Percentiles rank a stretch among this genome's conserved stretches.
These are phyloP conservation scores for Sphaerosporella brunnea DNA, from an alignment of 495 filamentous ascomycete genomes.

Conservation along the genomic window DNA sequence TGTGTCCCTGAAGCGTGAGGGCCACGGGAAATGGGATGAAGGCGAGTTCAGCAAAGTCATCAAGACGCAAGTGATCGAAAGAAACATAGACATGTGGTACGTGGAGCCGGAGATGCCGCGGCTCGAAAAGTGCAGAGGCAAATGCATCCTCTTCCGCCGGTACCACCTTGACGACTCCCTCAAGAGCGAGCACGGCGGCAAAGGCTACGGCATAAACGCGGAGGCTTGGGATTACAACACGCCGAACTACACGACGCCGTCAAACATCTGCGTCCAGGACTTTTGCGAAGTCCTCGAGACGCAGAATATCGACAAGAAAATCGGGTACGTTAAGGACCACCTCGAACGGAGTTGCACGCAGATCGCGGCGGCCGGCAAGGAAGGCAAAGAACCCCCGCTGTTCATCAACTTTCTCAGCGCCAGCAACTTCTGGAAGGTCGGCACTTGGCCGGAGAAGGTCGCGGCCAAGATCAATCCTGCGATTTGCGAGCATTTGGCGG, in stretches of 20 bases:
- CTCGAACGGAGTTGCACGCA: slow-evolving; percentile 49
- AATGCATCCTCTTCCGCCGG: slow-evolving; percentile 69
- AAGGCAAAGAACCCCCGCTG: slow-evolving; percentile 38
- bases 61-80: slow-evolving; percentile 47
- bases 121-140: slow-evolving; percentile 64
- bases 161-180: slow-evolving; percentile 36
- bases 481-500: slow-evolving; percentile 31
- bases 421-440: slow-evolving; percentile 79
- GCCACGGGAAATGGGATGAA: slow-evolving; percentile 61
- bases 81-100: slow-evolving; percentile 49
- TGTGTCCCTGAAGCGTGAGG: slow-evolving; percentile 81
- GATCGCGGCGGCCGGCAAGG: slow-evolving; percentile 17
- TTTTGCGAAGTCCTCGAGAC: slow-evolving; percentile 77
- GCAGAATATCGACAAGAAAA: slow-evolving; percentile 62
- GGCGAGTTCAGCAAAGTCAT: slow-evolving; percentile 57
- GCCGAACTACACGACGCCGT: slow-evolving; percentile 50
- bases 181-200: slow-evolving; percentile 29
- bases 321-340: slow-evolving; percentile 51
- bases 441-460: slow-evolving; percentile 86
- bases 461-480: slow-evolving; percentile 86
- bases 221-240: slow-evolving; percentile 80
- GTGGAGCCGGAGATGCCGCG: slow-evolving; percentile 60
- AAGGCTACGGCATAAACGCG: slow-evolving; percentile 71
- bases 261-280: slow-evolving; percentile 74
- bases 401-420: slow-evolving; percentile 83